phyloP scores from a whole-genome alignment of 1,139 yeast genomes.

The Hanseniaspora sp. region DNA sequence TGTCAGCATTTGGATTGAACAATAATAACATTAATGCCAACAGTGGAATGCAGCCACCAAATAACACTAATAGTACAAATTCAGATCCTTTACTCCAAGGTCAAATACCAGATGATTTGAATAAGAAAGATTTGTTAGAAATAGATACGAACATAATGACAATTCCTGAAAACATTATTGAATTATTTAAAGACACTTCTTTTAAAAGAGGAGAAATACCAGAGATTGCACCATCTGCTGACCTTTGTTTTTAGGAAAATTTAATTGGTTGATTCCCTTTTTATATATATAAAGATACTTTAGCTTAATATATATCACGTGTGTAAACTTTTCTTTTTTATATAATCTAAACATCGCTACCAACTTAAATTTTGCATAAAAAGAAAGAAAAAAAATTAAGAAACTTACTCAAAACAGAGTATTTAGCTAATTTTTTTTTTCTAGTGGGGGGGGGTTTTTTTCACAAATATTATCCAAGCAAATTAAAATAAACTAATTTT shows the following conservation, averaged over 20 bases:
- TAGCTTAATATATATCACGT: background rate
- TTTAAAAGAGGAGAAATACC: conserved; percentile 12
- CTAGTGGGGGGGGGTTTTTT: too few relatives aligned
- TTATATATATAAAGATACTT: background rate
- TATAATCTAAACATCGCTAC: background rate
- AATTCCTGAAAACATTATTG: background rate
- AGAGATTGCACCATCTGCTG: conserved; percentile 8
- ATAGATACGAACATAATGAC: background rate
- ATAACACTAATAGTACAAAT: background rate
- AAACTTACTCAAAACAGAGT: too few relatives aligned
- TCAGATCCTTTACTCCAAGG: background rate
- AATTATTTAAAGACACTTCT: background rate
- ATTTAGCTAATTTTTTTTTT: background rate
- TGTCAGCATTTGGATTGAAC: background rate
- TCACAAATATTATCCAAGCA: background rate
- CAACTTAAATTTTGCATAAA: background rate
- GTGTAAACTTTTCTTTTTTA: background rate
- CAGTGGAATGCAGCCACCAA: background rate
- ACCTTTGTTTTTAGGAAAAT: background rate
- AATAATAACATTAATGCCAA: background rate
- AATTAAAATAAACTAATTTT: background rate
- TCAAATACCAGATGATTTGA: background rate
- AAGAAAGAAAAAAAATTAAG: too few relatives aligned
- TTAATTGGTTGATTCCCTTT: background rate
- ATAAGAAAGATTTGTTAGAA: background rate